A percentile compares a stretch with the other conserved stretches of the same genome.
These are phyloP conservation scores for Phialemonium atrogriseum DNA, from an alignment of 2,329 filamentous ascomycete species.

Conservation along the genomic window DNA sequence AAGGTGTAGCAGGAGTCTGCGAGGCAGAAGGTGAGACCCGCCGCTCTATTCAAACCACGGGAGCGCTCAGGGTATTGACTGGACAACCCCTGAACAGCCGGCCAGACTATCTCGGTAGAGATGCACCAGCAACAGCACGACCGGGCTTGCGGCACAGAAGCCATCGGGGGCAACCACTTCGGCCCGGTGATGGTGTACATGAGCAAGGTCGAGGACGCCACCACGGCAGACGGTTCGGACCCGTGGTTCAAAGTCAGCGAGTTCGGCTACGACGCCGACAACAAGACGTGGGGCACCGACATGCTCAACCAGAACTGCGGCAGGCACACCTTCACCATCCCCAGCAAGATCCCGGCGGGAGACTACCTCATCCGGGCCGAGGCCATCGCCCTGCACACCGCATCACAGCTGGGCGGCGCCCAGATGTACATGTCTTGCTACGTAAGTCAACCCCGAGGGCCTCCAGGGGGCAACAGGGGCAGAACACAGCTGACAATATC, in stretches of 20 bases:
- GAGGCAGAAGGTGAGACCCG: conserved; percentile 11
- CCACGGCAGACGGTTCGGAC: conserved; percentile 26
- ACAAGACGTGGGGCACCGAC: conserved; percentile 33
- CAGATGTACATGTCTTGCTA: conserved; percentile 18
- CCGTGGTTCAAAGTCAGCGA: conserved; percentile 41
- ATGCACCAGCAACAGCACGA: conserved; percentile 34
- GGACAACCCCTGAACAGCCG: conserved; percentile 27
- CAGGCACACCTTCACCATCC: conserved; percentile 28
- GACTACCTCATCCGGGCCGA: conserved; percentile 36
- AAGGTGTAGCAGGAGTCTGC: conserved; percentile 21
- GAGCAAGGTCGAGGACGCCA: conserved; percentile 33
- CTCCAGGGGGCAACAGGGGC: background rate
- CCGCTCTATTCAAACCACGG: background rate
- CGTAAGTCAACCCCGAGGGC: conserved; percentile 11
- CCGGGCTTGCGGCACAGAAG: conserved; percentile 31
- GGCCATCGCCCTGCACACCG: conserved; percentile 34
- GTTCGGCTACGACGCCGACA: conserved; percentile 32
- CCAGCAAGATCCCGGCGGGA: conserved; percentile 29
- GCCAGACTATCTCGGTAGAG: conserved; percentile 32
- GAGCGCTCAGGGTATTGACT: too few relatives aligned
- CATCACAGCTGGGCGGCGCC: conserved; percentile 15
- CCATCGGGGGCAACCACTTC: conserved; percentile 39
- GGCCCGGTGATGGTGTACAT: conserved; percentile 37
- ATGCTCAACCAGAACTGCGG: conserved; percentile 19
- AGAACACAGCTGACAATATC: background rate